Conservation (phyloP, 495 filamentous ascomycete genomes). For the Margaritispora aquatica region DNA sequence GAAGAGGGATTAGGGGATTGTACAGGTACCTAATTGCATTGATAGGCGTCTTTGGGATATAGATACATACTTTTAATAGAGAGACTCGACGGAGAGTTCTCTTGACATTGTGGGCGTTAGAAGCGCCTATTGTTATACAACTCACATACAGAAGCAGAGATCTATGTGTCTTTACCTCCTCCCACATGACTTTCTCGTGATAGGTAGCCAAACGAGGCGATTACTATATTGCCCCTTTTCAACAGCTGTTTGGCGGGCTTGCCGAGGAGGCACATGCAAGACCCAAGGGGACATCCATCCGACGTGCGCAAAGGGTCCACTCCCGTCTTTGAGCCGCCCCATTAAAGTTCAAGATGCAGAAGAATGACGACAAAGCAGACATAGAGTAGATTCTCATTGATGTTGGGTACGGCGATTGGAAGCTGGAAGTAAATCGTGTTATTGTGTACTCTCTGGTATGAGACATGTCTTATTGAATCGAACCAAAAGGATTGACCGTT, state of each 20-base stretch:
- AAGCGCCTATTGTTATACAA: neutral
- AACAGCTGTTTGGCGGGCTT: neutral
- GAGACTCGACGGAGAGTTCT: neutral
- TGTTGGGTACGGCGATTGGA: too few species aligned
- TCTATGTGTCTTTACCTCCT: too few species aligned
- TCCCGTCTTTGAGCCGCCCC: neutral
- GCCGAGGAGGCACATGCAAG: neutral
- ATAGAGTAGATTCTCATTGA: too few species aligned
- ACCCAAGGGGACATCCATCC: too few species aligned
- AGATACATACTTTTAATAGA: conserved; percentile 14
- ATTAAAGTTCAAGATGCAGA: neutral
- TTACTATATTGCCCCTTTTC: neutral
- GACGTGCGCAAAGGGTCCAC: neutral
- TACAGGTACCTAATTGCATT: conserved; percentile 4
- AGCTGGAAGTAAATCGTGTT: too few species aligned
- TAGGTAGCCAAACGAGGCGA: too few species aligned
- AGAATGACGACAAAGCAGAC: neutral
- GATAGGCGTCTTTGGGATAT: conserved; percentile 14
- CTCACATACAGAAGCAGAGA: too few species aligned
- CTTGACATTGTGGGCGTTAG: neutral
- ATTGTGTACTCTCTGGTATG: too few species aligned
- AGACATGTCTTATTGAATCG: too few species aligned
- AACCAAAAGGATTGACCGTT: too few species aligned
- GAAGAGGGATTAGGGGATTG: conserved; percentile 32
- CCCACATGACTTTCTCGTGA: neutral